Conservation (phyloP, 192 early-diverging fungal species). For the Geranomyces variabilis region DNA sequence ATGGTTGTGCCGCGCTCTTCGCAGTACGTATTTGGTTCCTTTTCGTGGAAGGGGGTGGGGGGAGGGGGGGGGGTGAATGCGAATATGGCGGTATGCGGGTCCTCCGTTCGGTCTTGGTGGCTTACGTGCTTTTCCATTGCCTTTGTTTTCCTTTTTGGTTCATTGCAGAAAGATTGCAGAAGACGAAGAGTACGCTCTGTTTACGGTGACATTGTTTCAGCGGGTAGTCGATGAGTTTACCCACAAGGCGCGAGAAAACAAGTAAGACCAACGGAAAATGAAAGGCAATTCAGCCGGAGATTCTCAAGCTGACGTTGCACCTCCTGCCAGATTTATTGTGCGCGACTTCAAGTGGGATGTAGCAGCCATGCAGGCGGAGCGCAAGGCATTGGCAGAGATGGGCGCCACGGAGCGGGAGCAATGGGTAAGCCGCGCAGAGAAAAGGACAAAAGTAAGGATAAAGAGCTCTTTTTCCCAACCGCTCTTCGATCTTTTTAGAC, state of each 20-base stretch:
- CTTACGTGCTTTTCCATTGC: no score
- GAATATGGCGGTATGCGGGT: no score
- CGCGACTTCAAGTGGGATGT: constrained; percentile 95
- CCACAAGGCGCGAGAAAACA: constrained; percentile 84
- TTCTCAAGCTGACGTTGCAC: no score
- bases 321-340: constrained; percentile 76
- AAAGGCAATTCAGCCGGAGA: no score
- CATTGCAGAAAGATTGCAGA: constrained; percentile 79
- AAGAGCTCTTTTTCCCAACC: neutral
- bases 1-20: constrained; percentile 97
- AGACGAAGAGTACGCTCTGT: constrained; percentile 94
- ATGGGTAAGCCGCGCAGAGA: constrained; percentile 51
- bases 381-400: constrained; percentile 63
- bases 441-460: neutral
- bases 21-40: constrained; percentile 54
- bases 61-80: neutral
- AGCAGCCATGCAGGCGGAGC: constrained; percentile 63
- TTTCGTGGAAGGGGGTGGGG: no score
- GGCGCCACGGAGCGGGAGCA: constrained; percentile 83
- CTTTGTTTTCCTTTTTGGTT: neutral
- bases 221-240: constrained; percentile 89
- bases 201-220: constrained; percentile 89
- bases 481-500: constrained; percentile 39
- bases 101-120: no score
- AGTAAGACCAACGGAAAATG: constrained; percentile 42